Evolutionary conservation across 768 basidiomycete species (phyloP), one percentile per base, ranked within the genome.

Genomic region (Lactarius sanguifluus): DNA sequence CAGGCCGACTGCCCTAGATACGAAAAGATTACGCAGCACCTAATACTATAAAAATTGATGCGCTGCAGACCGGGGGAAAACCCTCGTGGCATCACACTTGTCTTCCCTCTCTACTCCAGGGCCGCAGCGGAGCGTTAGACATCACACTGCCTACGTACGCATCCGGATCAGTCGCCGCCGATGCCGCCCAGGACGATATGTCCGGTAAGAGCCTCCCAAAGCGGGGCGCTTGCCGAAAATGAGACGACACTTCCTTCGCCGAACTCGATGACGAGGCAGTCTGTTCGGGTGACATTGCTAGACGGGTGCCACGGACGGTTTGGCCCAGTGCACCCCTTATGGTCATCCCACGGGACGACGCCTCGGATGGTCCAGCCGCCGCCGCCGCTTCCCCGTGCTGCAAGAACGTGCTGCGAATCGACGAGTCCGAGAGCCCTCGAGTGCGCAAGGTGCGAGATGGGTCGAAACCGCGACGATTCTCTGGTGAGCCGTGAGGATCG

Each of bases 351-450:
- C 76, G 47, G 10, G 12, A 69, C 7, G 67, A 64, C 28, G 61
- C 67, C 25, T 67, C 61, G 7, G 60, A 40, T 12, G 64, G 28
- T 12, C 36, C 38, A 13, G 55, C 18, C 1, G 45, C 32, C 1
- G 50, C 16, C 20, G 45, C 59, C 2, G 30, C 69, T n/a, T 80
- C 80, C 5, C 75, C 79, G 57, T 90, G 84, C 62, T 77, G 81
- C 66, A 86, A 78, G 77, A 91, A 96, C 0, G 92, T 92, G 5
- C 92, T 90, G 68, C 88, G 91, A 67, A 98, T 94, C 2, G 93
- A 96, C 1, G 94, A 96, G 75, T 98, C 96, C 2, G 92, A 94
- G 59, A 97, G 76, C 2, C 94, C 94, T 62, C 96, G 84, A 34
- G 89, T 83, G 45, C 86, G 85, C 8, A 95, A 79, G 20, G 87